Evolutionary conservation across 495 filamentous ascomycete genomes (phyloP), one percentile per base, ranked within the genome.

Genomic region (Talaromyces ruber): DNA sequence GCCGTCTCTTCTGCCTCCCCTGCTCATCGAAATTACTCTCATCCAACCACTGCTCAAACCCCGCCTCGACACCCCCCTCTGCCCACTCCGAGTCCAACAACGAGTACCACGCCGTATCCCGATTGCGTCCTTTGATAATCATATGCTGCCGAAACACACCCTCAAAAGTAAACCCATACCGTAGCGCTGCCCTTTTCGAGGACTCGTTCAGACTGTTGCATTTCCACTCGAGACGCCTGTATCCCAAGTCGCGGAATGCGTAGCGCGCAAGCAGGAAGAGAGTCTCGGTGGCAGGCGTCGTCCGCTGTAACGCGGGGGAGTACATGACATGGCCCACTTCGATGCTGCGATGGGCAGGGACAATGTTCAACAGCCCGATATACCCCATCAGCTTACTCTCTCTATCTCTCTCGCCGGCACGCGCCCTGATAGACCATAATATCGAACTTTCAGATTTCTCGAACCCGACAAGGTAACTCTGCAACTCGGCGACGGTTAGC

Each of bases 181-280:
- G 75, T 59, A 64, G 12, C 7, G 84, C 84, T 3, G 83, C 82
- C 5, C 70, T 73, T 32, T 66, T 70, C 21, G 78, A 81, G 0
- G 74, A 64, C 32, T 66, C 74, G 66, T 87, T 86, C 5, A 79
- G 68, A 28, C 70, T 45, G 66, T 85, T 71, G 63, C 79, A 81
- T 63, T 85, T 86, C 83, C 84, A 87, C 67, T 85, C 83, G 22
- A 82, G 74, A 21, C 84, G 74, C 30, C 76, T 65, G 62, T 79
- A 85, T 0, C 77, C 76, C n/a, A 85, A 65, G 7, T 76, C 72
- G 21, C 80, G 75, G 61, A 86, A 81, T 1, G 71, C 70, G 32
- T 80, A 67, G 21, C 70, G 68, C 3, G 74, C 67, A 50, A 83
- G 68, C 1, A 86, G 67, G 61, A 79, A 85, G 39, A 80, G 66